These are phyloP conservation scores for Blastobotrys petasosporus DNA, from an alignment of 1,139 yeast species.

Conservation along the genomic window DNA sequence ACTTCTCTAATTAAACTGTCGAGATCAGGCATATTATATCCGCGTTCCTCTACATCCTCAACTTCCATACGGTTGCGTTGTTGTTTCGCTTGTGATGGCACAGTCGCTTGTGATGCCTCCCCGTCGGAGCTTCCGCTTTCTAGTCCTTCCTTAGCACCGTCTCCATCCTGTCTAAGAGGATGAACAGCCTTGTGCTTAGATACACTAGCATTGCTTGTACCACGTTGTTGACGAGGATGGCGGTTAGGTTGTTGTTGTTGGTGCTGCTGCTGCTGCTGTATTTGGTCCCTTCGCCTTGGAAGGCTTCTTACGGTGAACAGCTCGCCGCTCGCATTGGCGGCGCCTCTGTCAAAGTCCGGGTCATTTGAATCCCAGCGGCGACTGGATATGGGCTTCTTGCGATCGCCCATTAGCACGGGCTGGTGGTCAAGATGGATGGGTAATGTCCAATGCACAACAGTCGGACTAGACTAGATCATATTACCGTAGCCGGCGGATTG, in stretches of 20 bases:
- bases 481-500: not conserved
- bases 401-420: not conserved
- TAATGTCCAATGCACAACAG: no score
- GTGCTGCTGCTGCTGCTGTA: conserved; percentile 1
- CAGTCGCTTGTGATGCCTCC: not conserved
- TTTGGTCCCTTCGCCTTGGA: not conserved
- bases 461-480: not conserved
- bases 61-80: not conserved
- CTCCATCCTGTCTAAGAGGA: not conserved
- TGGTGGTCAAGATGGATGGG: not conserved
- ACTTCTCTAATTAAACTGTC: conserved; percentile 15
- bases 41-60: not conserved
- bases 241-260: not conserved
- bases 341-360: conserved; percentile 11
- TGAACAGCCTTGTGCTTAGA: not conserved
- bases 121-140: not conserved
- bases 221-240: no score
- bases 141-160: not conserved
- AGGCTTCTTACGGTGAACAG: conserved; percentile 9
- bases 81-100: not conserved
- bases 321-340: not conserved
- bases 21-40: conserved; percentile 4
- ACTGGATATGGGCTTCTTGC: not conserved
- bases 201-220: no score
- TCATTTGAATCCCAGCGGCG: conserved; percentile 1